Base-by-base conservation (phyloP, 768 basidiomycete species). In the Piloderma croceum region DNA sequence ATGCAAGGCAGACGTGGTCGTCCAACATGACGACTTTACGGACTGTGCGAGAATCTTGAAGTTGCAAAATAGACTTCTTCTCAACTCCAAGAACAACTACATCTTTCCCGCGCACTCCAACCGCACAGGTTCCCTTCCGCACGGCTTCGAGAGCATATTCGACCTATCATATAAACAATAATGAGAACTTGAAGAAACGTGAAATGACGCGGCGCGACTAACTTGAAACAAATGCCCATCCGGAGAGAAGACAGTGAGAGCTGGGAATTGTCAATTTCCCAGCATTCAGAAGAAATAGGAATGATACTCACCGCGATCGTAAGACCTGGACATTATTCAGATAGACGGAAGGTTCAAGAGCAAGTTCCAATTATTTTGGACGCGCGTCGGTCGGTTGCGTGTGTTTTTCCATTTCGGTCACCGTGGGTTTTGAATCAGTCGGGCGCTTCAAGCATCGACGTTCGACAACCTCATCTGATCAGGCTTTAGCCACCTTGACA, bases 121-220 rank as follows among this genome's bases (percentile, higher is more conserved):
- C 92, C 93, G 93, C 94, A 62, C 93, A 97, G 10, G 96, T 98
- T 32, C 96, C 96, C 61, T 92, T 90, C 54, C 90, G 71, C 41
- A 98, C 96, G 40, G 96, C 96, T 65, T 99, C 96, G n/a, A 84
- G 69, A 10, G 96, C 96, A 63, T 99, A 99, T 68, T 99, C 96
- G 51, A 99, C 96, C 92, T 98, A 64, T 36, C 44, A 45, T 20
- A 56, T n/a, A 48, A 25, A 57, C 46, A 46, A 55, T 37, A 51
- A 32, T 34, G 36, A 47, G 38, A 44, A 47, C 46, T 43, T 36
- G 31, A 25, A 36, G 47, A 47, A 24, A 15, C 18, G 19, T 34
- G 27, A 31, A 23, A 32, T 36, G 54, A 54, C 60, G 62, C 62
- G 62, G 49, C 49, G 25, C 38, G 22, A 43, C 66, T 46, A 49